Conservation (phyloP, 352 stramenopile species). For the Pythium chondricola region DNA sequence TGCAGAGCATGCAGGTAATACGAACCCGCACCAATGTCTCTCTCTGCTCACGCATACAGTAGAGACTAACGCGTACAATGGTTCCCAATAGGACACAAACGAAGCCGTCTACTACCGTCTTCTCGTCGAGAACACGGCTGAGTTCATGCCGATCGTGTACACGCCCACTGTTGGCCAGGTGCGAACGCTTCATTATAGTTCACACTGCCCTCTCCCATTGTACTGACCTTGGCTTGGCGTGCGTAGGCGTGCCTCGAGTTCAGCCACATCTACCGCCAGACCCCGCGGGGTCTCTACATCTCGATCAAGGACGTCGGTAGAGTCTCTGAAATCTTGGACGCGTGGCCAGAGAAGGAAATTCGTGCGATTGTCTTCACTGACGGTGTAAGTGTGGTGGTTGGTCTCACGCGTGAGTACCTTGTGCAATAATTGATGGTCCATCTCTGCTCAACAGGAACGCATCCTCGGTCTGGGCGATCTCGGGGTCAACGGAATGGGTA, state of each 20-base stretch:
- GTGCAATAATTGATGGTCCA: not conserved
- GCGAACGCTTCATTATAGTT: not conserved
- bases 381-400: constrained; percentile 39
- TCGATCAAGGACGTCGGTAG: constrained; percentile 76
- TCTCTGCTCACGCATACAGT: not conserved
- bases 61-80: too few species aligned
- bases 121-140: constrained; percentile 81
- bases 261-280: constrained; percentile 85
- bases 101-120: constrained; percentile 91
- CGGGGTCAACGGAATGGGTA: constrained; percentile 86
- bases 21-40: not conserved
- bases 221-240: too few species aligned
- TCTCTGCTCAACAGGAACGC: constrained; percentile 34
- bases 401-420: too few species aligned
- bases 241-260: constrained; percentile 84
- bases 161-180: constrained; percentile 94
- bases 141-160: constrained; percentile 97
- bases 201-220: too few species aligned
- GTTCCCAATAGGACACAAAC: constrained; percentile 82
- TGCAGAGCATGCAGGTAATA: constrained; percentile 77
- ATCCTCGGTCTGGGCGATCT: constrained; percentile 96
- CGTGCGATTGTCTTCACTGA: constrained; percentile 96
- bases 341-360: constrained; percentile 95
- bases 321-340: constrained; percentile 89
- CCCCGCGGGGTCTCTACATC: constrained; percentile 90